Percentiles rank a stretch among this genome's conserved stretches.
These are phyloP conservation scores for Agaricus subrufescens DNA, from an alignment of 768 basidiomycete genomes.

Conservation along the genomic window DNA sequence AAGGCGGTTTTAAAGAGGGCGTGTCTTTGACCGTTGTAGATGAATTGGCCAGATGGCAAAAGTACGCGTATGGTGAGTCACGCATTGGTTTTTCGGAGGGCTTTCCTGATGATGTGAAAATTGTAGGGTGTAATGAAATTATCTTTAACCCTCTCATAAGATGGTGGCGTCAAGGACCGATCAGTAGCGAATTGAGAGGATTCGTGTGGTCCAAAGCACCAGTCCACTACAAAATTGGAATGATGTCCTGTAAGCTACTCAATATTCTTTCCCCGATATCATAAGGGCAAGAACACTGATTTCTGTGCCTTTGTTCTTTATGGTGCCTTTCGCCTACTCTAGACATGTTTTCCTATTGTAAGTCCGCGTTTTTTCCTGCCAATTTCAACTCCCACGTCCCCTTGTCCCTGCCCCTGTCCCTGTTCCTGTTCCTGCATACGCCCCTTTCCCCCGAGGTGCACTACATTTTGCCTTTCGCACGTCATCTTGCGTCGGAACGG, in stretches of 20 bases:
- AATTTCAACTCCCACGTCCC: too few relatives aligned
- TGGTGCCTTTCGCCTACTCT: not conserved
- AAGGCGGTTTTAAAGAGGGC: slow-evolving; percentile 86
- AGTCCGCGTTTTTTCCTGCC: slow-evolving; percentile 10
- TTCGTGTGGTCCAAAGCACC: slow-evolving; percentile 77
- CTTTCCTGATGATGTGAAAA: slow-evolving; percentile 9
- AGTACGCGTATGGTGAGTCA: slow-evolving; percentile 49
- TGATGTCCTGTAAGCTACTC: slow-evolving; percentile 56
- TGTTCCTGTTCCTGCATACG: too few relatives aligned
- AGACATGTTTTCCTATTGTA: slow-evolving; percentile 48
- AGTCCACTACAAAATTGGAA: slow-evolving; percentile 77
- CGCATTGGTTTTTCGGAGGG: not conserved
- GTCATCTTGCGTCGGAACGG: too few relatives aligned
- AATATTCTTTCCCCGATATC: not conserved
- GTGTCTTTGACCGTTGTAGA: slow-evolving; percentile 84
- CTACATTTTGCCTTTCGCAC: too few relatives aligned
- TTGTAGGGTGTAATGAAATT: slow-evolving; percentile 61
- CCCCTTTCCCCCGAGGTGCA: too few relatives aligned
- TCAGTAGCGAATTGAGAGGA: slow-evolving; percentile 66
- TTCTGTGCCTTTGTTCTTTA: not conserved
- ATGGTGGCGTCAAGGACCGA: slow-evolving; percentile 77
- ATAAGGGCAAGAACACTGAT: not conserved
- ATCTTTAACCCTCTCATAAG: slow-evolving; percentile 79
- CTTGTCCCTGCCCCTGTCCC: too few relatives aligned
- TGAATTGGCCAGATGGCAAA: slow-evolving; percentile 90